Evolutionary conservation across 306 rosid genomes (phyloP), one percentile per base, ranked within the genome.

Genomic region (Acacia confusa): DNA sequence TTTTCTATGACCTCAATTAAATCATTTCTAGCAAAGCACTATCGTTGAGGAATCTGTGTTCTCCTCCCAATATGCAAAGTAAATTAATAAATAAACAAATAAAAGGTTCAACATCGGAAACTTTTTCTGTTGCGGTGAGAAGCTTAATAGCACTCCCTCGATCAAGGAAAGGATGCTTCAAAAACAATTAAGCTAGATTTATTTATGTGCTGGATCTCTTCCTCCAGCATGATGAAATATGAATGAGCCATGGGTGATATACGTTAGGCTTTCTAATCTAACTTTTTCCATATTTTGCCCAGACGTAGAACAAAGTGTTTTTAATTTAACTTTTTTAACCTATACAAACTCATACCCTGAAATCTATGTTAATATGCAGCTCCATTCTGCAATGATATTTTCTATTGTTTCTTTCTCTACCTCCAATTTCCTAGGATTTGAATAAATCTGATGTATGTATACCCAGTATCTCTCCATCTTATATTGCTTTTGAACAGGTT

Each of bases 401-500:
- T 53, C 12, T 7, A 2, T 53, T 53, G 9, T 5, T 52, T 19
- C 6, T 48, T 9, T 7, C 3, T 45, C 50, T 13, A 32, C 1
- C 38, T 34, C 38, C 60, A 53, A 53, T 53, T 53, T 53, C 12
- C 60, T 17, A 6, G 25, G 60, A 7, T 1, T 53, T 53, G 22
- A 20, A 53, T 20, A 7, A 53, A 53, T 53, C 3, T 53, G 24
- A 20, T 20, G 61, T 53, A 11, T 17, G 11, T 20, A 6, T 48
- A 52, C 7, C 12, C 25, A 6, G 3, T 53, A 53, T 53, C 1
- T 20, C 25, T 17, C 12, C 27, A 53, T 53, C 25, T 53, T 20
- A 20, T 20, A 52, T 52, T 17, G 24, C 6, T 52, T 17, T 16
- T 4, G 22, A 52, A 52, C 82, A 92, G 97, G 0, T 66, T 89